Base-by-base conservation (phyloP, 2,329 filamentous ascomycete species). In the Lecanicillium sp. region DNA sequence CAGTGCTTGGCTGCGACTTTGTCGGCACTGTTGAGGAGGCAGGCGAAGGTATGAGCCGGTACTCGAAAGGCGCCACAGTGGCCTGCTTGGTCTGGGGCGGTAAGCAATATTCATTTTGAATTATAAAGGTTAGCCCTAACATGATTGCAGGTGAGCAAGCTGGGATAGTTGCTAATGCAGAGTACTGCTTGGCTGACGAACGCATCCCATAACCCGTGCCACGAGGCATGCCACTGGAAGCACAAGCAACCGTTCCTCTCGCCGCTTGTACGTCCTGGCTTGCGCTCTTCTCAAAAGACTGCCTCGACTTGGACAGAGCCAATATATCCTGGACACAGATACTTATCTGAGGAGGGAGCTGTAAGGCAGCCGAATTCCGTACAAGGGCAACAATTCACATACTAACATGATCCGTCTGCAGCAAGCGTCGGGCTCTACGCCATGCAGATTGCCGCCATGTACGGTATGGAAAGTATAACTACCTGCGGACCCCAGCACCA, bases 261-360 rank as follows among this genome's bases (percentile, higher is more conserved):
- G 65, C 62, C 3, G 52, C 54, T 0, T 44, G 53, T 5, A 69
- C 64, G 5, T 50, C 64, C 1, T 60, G 51, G 53, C 50, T 67
- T 4, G 61, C 59, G 0, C 40, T 67, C 1, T 66, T 63, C 35
- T 64, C 62, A 1, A 54, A 56, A 29, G 47, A 52, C 3, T 60
- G 55, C 28, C 47, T 68, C 8, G 43, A 43, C n/a, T 58, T 67
- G 40, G 35, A 57, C 41, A 41, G 45, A 22, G 34, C 34, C 3
- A 28, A 40, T 4, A 36, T 33, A 2, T 25, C 41, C 1, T 34
- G 42, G 8, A 37, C 38, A 2, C 35, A 43, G 4, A 47, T 70
- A 4, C 50, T 70, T 5, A 52, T 69, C 12, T 70, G 62, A 60
- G 65, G 62, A 16, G 65, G 63, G 25, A 66, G 63, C 28, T 66